phyloP scores from a whole-genome alignment of 1,284 basidiomycete species.

The Uromyces viciae-fabae region DNA sequence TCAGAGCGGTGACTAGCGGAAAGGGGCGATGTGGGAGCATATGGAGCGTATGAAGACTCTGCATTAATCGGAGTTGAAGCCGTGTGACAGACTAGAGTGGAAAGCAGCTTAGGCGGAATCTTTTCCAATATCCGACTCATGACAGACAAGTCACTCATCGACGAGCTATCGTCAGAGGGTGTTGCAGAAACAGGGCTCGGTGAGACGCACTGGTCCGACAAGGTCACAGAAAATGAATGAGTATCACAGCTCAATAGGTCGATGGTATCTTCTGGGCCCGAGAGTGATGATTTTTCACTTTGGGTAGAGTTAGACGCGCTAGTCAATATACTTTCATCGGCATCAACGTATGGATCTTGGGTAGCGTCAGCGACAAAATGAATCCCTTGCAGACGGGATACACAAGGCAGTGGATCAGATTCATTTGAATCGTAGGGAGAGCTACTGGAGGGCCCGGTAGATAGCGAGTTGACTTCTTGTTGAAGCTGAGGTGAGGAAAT shows the following conservation, averaged over 20 bases:
- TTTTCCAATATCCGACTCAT: neutral
- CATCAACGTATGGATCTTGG: slow-evolving; percentile 29
- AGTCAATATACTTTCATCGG: neutral
- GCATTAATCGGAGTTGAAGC: slow-evolving; percentile 29
- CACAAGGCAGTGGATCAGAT: neutral
- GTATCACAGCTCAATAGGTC: neutral
- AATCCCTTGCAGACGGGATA: slow-evolving; percentile 14
- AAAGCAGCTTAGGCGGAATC: neutral
- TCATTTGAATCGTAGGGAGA: neutral
- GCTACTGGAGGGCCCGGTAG: neutral
- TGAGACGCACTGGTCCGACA: neutral
- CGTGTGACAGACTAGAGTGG: slow-evolving; percentile 21
- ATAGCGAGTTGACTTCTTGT: neutral
- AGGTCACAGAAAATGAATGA: slow-evolving; percentile 8
- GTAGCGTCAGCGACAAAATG: slow-evolving; percentile 2
- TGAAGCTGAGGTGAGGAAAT: neutral
- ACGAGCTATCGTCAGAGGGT: slow-evolving; percentile 26
- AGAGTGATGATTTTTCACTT: neutral
- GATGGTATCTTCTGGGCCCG: neutral
- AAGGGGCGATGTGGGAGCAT: slow-evolving; percentile 29
- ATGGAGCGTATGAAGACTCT: slow-evolving; percentile 26
- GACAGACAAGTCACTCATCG: neutral
- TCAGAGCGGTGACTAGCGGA: neutral
- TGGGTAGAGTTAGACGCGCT: neutral
- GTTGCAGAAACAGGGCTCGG: neutral